Evolutionary conservation across 495 filamentous ascomycete genomes (phyloP).

Genomic region (Penicillium coffeae): DNA sequence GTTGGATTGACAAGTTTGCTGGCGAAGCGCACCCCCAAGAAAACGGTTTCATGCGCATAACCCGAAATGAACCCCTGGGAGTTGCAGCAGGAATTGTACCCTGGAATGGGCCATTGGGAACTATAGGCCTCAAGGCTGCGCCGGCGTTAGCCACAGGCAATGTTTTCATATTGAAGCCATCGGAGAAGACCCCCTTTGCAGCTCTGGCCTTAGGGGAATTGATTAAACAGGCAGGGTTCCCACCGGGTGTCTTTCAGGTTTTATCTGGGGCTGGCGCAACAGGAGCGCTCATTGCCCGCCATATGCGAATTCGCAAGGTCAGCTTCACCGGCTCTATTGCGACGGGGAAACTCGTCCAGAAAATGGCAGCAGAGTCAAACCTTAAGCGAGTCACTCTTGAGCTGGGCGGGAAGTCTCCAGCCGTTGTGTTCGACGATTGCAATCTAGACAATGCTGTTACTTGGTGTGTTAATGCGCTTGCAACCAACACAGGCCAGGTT

Average conservation of each 20-base stretch:
- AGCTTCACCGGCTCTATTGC: slow-evolving; percentile 19
- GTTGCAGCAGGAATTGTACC: not conserved
- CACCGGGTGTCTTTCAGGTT: slow-evolving; percentile 82
- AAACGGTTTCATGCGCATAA: not conserved
- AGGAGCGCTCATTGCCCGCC: slow-evolving; percentile 39
- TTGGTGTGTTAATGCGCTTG: slow-evolving; percentile 31
- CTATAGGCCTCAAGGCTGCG: not conserved
- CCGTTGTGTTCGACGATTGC: slow-evolving; percentile 36
- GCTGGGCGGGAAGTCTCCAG: slow-evolving; percentile 38
- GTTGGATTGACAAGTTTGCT: slow-evolving; percentile 2
- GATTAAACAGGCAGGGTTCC: slow-evolving; percentile 66
- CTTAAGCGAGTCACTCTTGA: slow-evolving; percentile 44
- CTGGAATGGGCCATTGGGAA: not conserved
- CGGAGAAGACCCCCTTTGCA: slow-evolving; percentile 1
- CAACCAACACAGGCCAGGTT: slow-evolving; percentile 42
- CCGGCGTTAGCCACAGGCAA: slow-evolving; percentile 3
- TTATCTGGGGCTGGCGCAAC: slow-evolving; percentile 67
- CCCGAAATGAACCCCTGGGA: not conserved
- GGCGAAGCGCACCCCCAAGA: slow-evolving; percentile 1
- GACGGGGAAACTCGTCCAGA: slow-evolving; percentile 13
- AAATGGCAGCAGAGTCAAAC: slow-evolving; percentile 35
- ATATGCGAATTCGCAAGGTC: slow-evolving; percentile 15
- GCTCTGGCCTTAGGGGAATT: not conserved
- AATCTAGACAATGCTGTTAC: slow-evolving; percentile 12
- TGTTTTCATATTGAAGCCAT: not conserved